Evolutionary conservation across 768 basidiomycete species (phyloP).

Genomic region (Mycena chlorophos): DNA sequence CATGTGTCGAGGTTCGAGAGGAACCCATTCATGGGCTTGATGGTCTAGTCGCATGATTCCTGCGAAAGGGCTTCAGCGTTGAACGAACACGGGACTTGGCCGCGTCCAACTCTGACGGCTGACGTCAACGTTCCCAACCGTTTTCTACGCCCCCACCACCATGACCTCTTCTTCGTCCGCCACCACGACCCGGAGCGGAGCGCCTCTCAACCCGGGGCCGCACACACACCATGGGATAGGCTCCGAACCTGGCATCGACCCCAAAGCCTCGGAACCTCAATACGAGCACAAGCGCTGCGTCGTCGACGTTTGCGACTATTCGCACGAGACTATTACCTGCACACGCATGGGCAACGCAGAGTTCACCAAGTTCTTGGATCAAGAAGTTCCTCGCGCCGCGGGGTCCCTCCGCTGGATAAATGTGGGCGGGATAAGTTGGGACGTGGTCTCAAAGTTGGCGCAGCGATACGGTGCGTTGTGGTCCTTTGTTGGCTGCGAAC

Average conservation of each 20-base stretch:
- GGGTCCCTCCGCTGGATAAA: constrained; percentile 16
- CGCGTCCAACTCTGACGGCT: too few relatives aligned
- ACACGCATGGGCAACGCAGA: constrained; percentile 8
- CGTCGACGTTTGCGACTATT: constrained; percentile 13
- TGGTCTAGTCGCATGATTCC: too few relatives aligned
- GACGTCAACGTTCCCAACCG: too few relatives aligned
- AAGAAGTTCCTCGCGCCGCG: not conserved
- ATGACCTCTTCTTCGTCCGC: too few relatives aligned
- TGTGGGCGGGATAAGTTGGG: constrained; percentile 16
- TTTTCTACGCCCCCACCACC: too few relatives aligned
- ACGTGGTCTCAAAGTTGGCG: constrained; percentile 11
- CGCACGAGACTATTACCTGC: constrained; percentile 7
- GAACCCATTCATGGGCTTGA: too few relatives aligned
- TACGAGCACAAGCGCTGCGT: constrained; percentile 7
- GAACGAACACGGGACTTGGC: too few relatives aligned
- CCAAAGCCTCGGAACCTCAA: constrained; percentile 3
- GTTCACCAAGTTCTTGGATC: constrained; percentile 9
- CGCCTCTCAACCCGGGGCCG: too few relatives aligned
- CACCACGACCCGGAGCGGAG: too few relatives aligned
- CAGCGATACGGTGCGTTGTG: constrained; percentile 14
- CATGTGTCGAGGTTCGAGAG: too few relatives aligned
- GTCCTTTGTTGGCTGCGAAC: too few relatives aligned
- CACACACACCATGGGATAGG: not conserved
- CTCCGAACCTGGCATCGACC: constrained; percentile 17
- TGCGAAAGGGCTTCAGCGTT: too few relatives aligned